These are phyloP conservation scores for Hypoxylon lienhwacheense DNA, from an alignment of 495 filamentous ascomycete species.

Conservation along the genomic window DNA sequence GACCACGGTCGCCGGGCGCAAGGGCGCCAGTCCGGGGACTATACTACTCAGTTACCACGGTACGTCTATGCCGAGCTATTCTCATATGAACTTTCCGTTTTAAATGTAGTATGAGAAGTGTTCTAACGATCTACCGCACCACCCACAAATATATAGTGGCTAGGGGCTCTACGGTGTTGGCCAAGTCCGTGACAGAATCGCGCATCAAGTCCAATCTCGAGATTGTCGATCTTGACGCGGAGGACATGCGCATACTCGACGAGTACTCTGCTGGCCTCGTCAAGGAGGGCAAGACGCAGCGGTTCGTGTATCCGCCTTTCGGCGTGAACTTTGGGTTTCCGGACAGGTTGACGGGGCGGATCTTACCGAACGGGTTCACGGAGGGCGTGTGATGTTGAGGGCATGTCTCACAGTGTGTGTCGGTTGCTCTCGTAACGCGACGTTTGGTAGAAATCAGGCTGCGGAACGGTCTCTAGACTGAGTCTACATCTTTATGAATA, in stretches of 20 bases:
- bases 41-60: constrained; percentile 77
- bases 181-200: constrained; percentile 75
- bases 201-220: constrained; percentile 75
- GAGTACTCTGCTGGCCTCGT: constrained; percentile 61
- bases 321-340: constrained; percentile 77
- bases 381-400: no score
- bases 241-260: constrained; percentile 65
- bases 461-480: no score
- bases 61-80: constrained; percentile 42
- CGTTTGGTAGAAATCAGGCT: no score
- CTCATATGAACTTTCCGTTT: background rate
- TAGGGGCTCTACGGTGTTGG: constrained; percentile 71
- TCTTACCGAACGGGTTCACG: constrained; percentile 30
- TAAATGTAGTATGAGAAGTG: background rate
- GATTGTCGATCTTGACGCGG: constrained; percentile 65
- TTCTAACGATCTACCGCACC: constrained; percentile 30
- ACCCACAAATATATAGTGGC: constrained; percentile 57
- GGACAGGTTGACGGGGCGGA: constrained; percentile 57
- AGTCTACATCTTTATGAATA: no score
- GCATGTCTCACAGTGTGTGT: no score
- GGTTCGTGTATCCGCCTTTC: constrained; percentile 80
- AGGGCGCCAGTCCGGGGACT: constrained; percentile 59
- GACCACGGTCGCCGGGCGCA: constrained; percentile 69
- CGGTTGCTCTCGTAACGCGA: no score
- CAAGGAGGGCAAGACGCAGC: constrained; percentile 61